phyloP scores from a whole-genome alignment of 2,329 filamentous ascomycete species.

The Nannizzia gypsea region DNA sequence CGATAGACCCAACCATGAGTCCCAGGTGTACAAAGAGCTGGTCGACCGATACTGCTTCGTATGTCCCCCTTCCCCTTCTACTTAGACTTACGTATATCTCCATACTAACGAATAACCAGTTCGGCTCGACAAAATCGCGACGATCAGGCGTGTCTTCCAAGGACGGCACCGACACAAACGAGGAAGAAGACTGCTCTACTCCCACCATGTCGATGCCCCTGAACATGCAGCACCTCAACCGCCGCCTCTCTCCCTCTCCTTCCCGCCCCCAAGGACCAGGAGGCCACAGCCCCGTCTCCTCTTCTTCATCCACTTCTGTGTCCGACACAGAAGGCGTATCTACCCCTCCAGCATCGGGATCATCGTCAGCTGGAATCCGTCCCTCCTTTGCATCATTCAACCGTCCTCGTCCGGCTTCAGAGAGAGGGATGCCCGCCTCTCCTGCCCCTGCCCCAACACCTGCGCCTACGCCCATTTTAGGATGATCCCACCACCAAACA shows the following conservation, averaged over 20 bases:
- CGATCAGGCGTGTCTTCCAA: neutral
- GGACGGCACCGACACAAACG: neutral
- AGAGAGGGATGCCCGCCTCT: conserved; percentile 1
- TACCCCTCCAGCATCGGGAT: neutral
- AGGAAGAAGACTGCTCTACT: neutral
- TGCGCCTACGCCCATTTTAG: neutral
- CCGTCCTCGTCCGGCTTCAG: neutral
- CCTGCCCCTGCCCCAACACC: neutral
- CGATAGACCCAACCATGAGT: conserved; percentile 61
- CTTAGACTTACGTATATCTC: neutral
- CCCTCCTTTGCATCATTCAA: neutral
- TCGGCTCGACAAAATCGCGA: conserved; percentile 14
- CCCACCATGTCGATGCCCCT: neutral
- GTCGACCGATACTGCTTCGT: conserved; percentile 99
- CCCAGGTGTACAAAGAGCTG: conserved; percentile 87
- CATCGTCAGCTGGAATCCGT: neutral
- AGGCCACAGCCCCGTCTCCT: neutral
- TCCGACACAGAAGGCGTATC: neutral
- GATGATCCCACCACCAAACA: neutral
- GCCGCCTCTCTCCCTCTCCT: neutral
- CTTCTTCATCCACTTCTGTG: neutral
- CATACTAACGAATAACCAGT: neutral
- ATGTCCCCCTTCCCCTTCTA: conserved; percentile 45
- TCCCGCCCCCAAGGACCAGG: too few species aligned
- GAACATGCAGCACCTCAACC: neutral